Base-by-base conservation (phyloP, 2,329 filamentous ascomycete species). In the Chaetomium globosum region DNA sequence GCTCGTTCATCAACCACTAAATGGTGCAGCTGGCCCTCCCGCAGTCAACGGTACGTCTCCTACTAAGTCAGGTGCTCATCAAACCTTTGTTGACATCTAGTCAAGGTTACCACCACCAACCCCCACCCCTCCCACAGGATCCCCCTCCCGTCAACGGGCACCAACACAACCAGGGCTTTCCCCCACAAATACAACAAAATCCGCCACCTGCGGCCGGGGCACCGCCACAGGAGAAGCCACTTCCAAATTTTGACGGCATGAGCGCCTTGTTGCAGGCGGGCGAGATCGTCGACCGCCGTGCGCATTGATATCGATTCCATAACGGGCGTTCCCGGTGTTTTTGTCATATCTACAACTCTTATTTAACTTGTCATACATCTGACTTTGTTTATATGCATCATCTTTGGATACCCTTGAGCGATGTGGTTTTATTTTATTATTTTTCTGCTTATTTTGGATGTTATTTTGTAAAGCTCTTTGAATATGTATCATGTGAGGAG, bases 221-320 rank as follows among this genome's bases (percentile, higher is more conserved):
- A n/a, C 30, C 70, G 12, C 66, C 65, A 7, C 70, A 54, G 4
- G 58, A 71, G 19, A 75, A 76, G 19, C 73, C 70, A 2, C 75
- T 76, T 4, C 68, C 68, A 5, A 73, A 75, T 3, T 74, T 87
- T 23, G 85, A 88, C 67, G 85, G 85, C 1, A 85, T 88, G 76
- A 85, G 80, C 65, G 85, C 85, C 7, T 75, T 88, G 12, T 73
- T 88, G 1, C 80, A 79, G 66, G 86, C 86, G 10, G 84, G 85
- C 36, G 85, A 87, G 69, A 84, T 88, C 66, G 83, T 87, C 48
- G 82, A 83, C 64, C 80, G 80, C 51, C 76, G 79, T 59, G 68
- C 67, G 10, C 64, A 68, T 4, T 72, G 59, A 54, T n/a, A n/a
- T 39, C n/a, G n/a, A n/a, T 12, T 13, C 21, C 13, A 23, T 26